Conservation (phyloP, 2,329 filamentous ascomycete species). For the Aspergillus latus region DNA sequence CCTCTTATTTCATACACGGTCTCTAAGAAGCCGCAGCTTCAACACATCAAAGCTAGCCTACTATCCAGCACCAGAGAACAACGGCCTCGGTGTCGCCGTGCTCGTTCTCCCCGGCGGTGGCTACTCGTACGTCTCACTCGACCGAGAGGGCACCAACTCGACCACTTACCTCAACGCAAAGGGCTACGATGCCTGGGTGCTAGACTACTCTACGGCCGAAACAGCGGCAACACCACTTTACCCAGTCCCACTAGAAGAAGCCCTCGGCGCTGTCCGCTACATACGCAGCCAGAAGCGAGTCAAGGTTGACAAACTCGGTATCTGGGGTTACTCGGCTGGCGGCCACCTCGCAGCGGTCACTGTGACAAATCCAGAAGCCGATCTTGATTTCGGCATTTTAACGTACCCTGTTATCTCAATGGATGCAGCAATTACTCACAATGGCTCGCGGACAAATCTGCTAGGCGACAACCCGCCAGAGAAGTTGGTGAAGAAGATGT, state of each 20-base stretch:
- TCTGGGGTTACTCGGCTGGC: conserved; percentile 6
- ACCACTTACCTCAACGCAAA: neutral
- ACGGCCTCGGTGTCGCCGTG: neutral
- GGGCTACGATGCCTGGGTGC: conserved; percentile 7
- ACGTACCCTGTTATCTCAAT: conserved; percentile 3
- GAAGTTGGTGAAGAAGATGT: neutral
- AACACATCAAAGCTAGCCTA: neutral
- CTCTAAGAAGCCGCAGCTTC: neutral
- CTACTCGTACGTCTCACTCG: conserved; percentile 3
- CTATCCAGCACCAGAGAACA: conserved; percentile 2
- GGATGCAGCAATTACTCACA: conserved; percentile 2
- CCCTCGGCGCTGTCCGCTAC: neutral
- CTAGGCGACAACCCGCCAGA: neutral
- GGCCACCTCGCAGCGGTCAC: neutral
- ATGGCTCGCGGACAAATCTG: neutral
- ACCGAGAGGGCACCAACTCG: conserved; percentile 1
- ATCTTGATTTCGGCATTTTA: conserved; percentile 4
- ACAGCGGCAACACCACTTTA: neutral
- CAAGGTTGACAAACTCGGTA: neutral
- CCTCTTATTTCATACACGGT: neutral
- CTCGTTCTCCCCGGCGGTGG: conserved; percentile 10
- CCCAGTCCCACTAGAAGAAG: neutral
- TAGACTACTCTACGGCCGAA: neutral
- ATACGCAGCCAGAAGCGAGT: neutral
- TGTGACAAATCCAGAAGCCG: neutral